A percentile compares a stretch with the other conserved stretches of the same genome.
phyloP scores from a whole-genome alignment of 805 yeast genomes.

The Candida tallmaniae region DNA sequence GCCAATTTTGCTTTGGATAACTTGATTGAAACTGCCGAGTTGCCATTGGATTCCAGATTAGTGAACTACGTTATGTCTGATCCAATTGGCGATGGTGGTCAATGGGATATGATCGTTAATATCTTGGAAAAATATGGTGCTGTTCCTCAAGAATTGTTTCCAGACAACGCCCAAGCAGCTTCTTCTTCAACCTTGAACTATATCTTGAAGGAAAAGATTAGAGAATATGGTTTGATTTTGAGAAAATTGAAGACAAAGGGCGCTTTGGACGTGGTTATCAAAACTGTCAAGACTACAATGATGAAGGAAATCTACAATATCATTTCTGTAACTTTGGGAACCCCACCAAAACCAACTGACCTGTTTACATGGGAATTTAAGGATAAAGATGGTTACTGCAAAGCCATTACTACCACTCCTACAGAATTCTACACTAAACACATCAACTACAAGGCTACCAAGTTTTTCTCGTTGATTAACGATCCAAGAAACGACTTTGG shows the following conservation, averaged over 20 bases:
- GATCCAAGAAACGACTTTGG: conserved; percentile 77
- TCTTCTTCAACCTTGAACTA: conserved; percentile 55
- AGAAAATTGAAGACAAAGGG: conserved; percentile 45
- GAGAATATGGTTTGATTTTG: conserved; percentile 73
- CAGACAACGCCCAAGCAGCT: conserved; percentile 60
- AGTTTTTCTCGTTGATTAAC: conserved; percentile 63
- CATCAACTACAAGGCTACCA: conserved; percentile 47
- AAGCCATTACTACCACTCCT: conserved; percentile 57
- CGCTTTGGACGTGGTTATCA: conserved; percentile 35
- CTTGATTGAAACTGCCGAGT: conserved; percentile 61
- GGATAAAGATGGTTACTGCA: conserved; percentile 64
- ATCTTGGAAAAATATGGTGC: conserved; percentile 75
- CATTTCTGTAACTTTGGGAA: conserved; percentile 65
- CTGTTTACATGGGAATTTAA: conserved; percentile 68
- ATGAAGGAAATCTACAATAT: conserved; percentile 62
- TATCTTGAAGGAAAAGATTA: conserved; percentile 61
- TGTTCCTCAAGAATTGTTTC: conserved; percentile 69
- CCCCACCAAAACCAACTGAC: conserved; percentile 72
- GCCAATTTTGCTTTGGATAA: conserved; percentile 77
- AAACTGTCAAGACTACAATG: conserved; percentile 33
- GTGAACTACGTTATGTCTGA: conserved; percentile 60
- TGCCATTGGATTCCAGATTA: conserved; percentile 64
- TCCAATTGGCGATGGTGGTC: conserved; percentile 84
- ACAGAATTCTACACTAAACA: conserved; percentile 54
- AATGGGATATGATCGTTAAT: conserved; percentile 78